Conservation (phyloP, 352 stramenopile genomes). For the Globisporangium orthogonon region DNA sequence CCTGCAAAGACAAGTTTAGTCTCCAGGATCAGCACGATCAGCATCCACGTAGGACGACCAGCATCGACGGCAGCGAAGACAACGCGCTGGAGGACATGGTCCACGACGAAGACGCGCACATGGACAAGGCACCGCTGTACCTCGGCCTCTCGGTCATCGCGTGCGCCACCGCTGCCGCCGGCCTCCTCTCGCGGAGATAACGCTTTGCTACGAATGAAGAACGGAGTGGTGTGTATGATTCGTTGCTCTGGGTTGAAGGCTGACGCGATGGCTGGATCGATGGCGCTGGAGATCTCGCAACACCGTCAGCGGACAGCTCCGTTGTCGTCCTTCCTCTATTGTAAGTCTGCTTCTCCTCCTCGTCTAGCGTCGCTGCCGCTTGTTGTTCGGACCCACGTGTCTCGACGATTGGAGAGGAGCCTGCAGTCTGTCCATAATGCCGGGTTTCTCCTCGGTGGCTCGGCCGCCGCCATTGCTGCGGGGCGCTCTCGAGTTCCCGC, state of each 20-base stretch:
- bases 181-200: constrained; percentile 37
- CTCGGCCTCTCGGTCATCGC: constrained; percentile 46
- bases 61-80: background rate
- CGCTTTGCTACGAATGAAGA: background rate
- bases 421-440: constrained; percentile 8
- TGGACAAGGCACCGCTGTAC: constrained; percentile 25
- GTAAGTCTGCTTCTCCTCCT: background rate
- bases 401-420: constrained; percentile 9
- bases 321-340: too few species aligned
- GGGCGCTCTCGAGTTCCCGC: background rate
- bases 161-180: constrained; percentile 34
- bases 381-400: constrained; percentile 1
- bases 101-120: background rate
- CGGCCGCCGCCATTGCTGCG: too few species aligned
- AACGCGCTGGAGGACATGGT: constrained; percentile 1
- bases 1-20: constrained; percentile 8
- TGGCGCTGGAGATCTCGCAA: background rate
- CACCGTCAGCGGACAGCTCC: background rate
- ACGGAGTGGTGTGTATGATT: background rate
- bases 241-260: background rate
- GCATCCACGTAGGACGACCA: constrained; percentile 6
- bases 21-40: background rate
- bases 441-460: background rate
- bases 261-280: background rate
- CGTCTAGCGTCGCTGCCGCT: constrained; percentile 7